phyloP scores from a whole-genome alignment of 495 filamentous ascomycete species.

The Penicillium turbatum region DNA sequence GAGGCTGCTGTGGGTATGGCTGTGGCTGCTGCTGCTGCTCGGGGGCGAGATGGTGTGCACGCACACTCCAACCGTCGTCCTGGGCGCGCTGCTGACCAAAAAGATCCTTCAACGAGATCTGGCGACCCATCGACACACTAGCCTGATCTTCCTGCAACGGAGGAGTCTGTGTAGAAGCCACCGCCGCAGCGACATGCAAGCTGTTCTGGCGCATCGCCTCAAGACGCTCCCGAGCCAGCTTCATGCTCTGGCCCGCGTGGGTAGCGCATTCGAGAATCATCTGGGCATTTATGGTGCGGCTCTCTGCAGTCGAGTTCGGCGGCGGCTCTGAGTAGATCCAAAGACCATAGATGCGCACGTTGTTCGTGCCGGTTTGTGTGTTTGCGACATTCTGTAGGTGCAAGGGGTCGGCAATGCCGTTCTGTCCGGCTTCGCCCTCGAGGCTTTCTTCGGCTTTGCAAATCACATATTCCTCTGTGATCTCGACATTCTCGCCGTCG shows the following conservation, averaged over 20 bases:
- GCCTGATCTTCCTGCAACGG: constrained; percentile 33
- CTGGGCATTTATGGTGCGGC: constrained; percentile 45
- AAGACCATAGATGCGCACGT: constrained; percentile 50
- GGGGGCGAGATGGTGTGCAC: constrained; percentile 37
- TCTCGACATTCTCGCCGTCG: constrained; percentile 51
- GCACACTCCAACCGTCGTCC: constrained; percentile 49
- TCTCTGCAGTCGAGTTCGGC: constrained; percentile 51
- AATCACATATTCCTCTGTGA: constrained; percentile 59
- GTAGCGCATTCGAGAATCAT: constrained; percentile 53
- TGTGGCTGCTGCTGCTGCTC: constrained; percentile 1
- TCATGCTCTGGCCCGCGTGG: constrained; percentile 45
- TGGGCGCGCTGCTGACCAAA: constrained; percentile 53
- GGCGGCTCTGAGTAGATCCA: constrained; percentile 62
- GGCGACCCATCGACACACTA: constrained; percentile 49
- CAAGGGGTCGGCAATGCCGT: constrained; percentile 16
- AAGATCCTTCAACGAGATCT: constrained; percentile 51
- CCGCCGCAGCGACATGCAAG: constrained; percentile 34
- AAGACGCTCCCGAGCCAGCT: constrained; percentile 38
- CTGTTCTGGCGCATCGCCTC: constrained; percentile 39
- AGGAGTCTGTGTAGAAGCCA: constrained; percentile 24
- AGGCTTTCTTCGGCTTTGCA: constrained; percentile 39
- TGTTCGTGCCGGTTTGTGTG: constrained; percentile 6
- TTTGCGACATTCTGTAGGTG: constrained; percentile 12
- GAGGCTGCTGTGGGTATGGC: constrained; percentile 8
- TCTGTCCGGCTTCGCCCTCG: constrained; percentile 9